These are phyloP conservation scores for Aspergillus ustus DNA, from an alignment of 2,329 filamentous ascomycete genomes.

Conservation along the genomic window DNA sequence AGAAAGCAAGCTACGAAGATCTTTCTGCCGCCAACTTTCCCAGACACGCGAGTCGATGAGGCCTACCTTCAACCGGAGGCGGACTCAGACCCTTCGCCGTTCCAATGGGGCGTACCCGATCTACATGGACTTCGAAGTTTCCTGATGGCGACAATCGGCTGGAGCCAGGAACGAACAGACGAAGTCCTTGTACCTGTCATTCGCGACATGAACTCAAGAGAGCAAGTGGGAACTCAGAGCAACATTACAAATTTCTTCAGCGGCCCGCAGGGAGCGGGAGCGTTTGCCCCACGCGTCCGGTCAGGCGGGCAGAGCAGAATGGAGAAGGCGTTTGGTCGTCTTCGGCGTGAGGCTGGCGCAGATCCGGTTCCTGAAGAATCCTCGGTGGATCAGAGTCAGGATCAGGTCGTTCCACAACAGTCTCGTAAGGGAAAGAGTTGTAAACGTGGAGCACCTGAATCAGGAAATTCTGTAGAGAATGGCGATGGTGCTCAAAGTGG, in stretches of 20 bases:
- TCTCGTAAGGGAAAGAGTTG: slow-evolving; percentile 20
- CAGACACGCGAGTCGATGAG: slow-evolving; percentile 74
- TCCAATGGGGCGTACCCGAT: slow-evolving; percentile 96
- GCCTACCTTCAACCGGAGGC: slow-evolving; percentile 89
- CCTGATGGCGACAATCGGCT: slow-evolving; percentile 90
- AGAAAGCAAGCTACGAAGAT: slow-evolving; percentile 81
- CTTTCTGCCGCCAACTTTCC: slow-evolving; percentile 81
- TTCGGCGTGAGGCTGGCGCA: slow-evolving; percentile 61
- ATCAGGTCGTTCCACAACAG: neutral
- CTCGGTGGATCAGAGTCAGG: slow-evolving; percentile 8
- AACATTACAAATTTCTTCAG: slow-evolving; percentile 95
- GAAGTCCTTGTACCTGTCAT: slow-evolving; percentile 96
- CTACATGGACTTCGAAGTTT: slow-evolving; percentile 82
- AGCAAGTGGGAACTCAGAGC: slow-evolving; percentile 87
- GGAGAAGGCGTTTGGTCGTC: slow-evolving; percentile 72
- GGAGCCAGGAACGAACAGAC: slow-evolving; percentile 88
- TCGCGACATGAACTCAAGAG: slow-evolving; percentile 87
- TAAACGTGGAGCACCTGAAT: slow-evolving; percentile 22
- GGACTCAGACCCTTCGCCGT: slow-evolving; percentile 74
- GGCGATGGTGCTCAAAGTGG: slow-evolving; percentile 3
- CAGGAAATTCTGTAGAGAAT: slow-evolving; percentile 2
- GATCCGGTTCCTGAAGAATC: slow-evolving; percentile 16
- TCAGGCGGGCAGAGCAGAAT: slow-evolving; percentile 70
- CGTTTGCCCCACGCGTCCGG: slow-evolving; percentile 72
- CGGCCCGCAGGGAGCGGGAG: slow-evolving; percentile 62